phyloP scores from a whole-genome alignment of 805 yeast species.

The Cyberlindnera galapagoensis region DNA sequence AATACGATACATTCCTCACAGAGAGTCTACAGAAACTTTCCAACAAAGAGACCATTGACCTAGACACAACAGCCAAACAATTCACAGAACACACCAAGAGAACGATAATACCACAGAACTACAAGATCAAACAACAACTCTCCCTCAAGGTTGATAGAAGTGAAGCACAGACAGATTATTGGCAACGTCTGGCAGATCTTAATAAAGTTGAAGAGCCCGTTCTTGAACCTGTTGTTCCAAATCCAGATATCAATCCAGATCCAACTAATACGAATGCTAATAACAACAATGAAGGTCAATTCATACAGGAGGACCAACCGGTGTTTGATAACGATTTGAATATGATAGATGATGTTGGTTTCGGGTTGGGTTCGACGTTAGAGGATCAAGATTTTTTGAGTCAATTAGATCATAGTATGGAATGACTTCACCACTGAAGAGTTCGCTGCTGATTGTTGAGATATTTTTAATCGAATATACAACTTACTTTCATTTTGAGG shows the following conservation, averaged over 20 bases:
- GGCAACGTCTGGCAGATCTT: conserved; percentile 20
- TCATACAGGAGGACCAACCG: too few species aligned
- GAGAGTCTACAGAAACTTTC: too few species aligned
- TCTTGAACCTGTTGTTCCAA: too few species aligned
- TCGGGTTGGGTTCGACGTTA: conserved; percentile 23
- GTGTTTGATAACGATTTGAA: conserved; percentile 16
- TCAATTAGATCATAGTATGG: conserved; percentile 30
- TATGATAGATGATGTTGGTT: conserved; percentile 29
- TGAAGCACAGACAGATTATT: conserved; percentile 21
- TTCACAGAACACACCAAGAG: conserved; percentile 7
- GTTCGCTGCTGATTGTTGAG: too few species aligned
- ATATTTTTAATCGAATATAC: too few species aligned
- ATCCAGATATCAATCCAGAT: too few species aligned
- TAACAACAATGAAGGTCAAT: too few species aligned
- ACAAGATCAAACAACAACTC: conserved; percentile 10
- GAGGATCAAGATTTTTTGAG: conserved; percentile 31
- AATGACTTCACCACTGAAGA: too few species aligned
- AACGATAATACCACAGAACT: conserved; percentile 2
- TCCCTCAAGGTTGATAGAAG: conserved; percentile 11
- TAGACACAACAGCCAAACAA: conserved; percentile 3
- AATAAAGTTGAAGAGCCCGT: too few species aligned
- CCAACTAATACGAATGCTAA: too few species aligned
- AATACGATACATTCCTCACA: too few species aligned
- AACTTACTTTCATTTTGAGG: too few species aligned
- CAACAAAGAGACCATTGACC: conserved; percentile 3